Evolutionary conservation across 2,329 filamentous ascomycete species (phyloP), one percentile per base, ranked within the genome.

Genomic region (Trichoderma harzianum): DNA sequence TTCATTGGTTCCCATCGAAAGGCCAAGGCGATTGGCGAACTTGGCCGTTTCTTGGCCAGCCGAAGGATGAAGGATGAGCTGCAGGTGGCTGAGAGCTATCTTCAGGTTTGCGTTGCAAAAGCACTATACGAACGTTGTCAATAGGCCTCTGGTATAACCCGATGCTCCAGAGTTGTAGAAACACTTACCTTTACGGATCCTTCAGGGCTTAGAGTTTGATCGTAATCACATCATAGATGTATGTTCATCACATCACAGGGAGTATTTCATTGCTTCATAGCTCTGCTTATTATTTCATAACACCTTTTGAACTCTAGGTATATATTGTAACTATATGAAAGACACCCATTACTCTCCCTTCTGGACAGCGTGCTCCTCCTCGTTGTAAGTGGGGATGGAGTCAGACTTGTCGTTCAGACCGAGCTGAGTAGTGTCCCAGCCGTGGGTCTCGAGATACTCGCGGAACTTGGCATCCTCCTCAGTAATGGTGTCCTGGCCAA

Each of bases 401-500:
- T 71, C 72, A 11, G 43, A 47, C 12, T 73, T 72, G 18, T 78
- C 82, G 32, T 34, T 34, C 1, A 86, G 75, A 1, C 87, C 87
- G 16, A 89, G 79, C 78, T 87, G 85, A 4, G 81, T 75, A 0
- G 89, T 91, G 79, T 97, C 94, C 83, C 92, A 97, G 4, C 94
- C 94, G 72, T 95, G 86, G 30, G 83, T 83, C 77, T 90, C 86
- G 14, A 98, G 84, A 78, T 92, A 97, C 21, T 83, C 87, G 39
- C 93, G 88, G 83, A 97, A 98, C 57, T 87, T 87, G 10, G 84
- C 78, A 77, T 98, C 94, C 80, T 98, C 95, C 18, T 87, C 78
- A 1, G 90, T 88, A 74, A 98, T 97, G 0, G 93, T 97, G 76
- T 97, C 92, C 82, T 97, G 87, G n/a, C 90, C 90, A 73, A 98